Conservation (phyloP, 2,329 filamentous ascomycete species). For the Cordyceps fumosorosea region DNA sequence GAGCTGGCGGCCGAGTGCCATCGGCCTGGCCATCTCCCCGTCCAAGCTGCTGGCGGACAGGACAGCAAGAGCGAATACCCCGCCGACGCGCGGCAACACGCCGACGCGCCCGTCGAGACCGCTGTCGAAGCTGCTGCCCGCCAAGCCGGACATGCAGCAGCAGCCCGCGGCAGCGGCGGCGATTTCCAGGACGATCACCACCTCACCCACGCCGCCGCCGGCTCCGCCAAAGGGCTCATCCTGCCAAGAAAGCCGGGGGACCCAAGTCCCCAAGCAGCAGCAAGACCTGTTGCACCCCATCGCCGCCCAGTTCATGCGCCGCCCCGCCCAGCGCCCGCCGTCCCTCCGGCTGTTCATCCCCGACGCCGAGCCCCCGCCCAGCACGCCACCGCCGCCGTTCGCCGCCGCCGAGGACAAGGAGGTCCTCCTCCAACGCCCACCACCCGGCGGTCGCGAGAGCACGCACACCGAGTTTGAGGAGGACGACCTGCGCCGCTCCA, state of each 20-base stretch:
- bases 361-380: constrained; percentile 10
- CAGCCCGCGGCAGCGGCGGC: constrained; percentile 17
- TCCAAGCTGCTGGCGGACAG: constrained; percentile 19
- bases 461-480: constrained; percentile 48
- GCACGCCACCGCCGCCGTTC: background rate
- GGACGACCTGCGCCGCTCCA: constrained; percentile 32
- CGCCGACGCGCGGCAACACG: constrained; percentile 19
- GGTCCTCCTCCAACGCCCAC: background rate
- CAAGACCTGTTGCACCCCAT: background rate
- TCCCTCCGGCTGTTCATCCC: constrained; percentile 7
- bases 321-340: background rate
- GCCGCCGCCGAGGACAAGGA: constrained; percentile 12
- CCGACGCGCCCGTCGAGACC: constrained; percentile 22
- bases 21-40: constrained; percentile 40
- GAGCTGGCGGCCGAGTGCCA: constrained; percentile 30
- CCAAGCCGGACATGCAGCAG: constrained; percentile 36
- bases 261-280: constrained; percentile 14
- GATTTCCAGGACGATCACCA: background rate
- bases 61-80: constrained; percentile 7
- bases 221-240: background rate
- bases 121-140: constrained; percentile 38
- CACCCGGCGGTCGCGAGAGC: constrained; percentile 29
- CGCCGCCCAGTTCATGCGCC: constrained; percentile 16
- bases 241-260: background rate
- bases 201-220: background rate